Conservation (phyloP, 73 alveolate genomes). For the Paramecium bursaria region DNA sequence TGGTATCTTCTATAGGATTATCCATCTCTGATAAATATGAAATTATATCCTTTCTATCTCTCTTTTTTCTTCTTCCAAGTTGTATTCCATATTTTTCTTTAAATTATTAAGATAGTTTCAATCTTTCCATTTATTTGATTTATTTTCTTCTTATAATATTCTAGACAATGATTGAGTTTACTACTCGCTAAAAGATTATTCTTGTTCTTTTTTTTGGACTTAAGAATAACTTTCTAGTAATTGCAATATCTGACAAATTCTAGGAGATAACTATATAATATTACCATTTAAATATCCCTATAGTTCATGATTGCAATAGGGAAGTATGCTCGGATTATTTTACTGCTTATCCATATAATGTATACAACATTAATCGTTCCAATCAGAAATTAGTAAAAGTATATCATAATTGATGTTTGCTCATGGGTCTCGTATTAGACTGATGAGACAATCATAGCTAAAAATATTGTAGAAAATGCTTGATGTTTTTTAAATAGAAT, state of each 20-base stretch:
- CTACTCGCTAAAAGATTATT: background rate
- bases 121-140: too few relatives aligned
- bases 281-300: conserved; percentile 37
- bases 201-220: background rate
- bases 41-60: too few relatives aligned
- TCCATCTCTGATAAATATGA: too few relatives aligned
- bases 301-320: conserved; percentile 26
- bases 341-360: conserved; percentile 12
- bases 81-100: too few relatives aligned
- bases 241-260: conserved; percentile 14
- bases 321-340: background rate
- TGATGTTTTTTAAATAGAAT: too few relatives aligned
- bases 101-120: too few relatives aligned
- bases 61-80: too few relatives aligned
- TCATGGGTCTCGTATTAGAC: background rate
- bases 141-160: conserved; percentile 30
- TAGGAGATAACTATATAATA: background rate
- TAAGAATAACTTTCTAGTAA: background rate
- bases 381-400: background rate
- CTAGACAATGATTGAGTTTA: background rate
- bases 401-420: background rate
- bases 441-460: conserved; percentile 26
- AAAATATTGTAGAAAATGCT: conserved; percentile 33
- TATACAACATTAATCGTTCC: conserved; percentile 2
- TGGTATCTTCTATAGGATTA: too few relatives aligned